Evolutionary conservation across 2,329 filamentous ascomycete genomes (phyloP).

Genomic region (Cercospora nicotianae): DNA sequence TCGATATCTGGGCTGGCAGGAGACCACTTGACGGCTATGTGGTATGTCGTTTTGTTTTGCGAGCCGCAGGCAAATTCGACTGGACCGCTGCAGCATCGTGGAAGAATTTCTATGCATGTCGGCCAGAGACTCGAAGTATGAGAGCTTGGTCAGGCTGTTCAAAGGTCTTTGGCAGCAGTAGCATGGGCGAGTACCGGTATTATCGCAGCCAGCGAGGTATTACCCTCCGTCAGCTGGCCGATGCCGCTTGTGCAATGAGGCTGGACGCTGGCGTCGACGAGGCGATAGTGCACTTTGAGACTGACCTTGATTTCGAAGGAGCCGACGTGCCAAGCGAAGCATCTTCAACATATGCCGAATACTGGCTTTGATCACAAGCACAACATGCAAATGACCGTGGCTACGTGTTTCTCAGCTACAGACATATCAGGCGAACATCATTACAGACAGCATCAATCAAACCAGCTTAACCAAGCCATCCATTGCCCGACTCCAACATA

Average conservation of each 20-base stretch:
- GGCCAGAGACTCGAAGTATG: constrained; percentile 16
- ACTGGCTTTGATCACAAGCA: constrained; percentile 4
- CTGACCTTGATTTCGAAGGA: constrained; percentile 11
- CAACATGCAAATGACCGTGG: background rate
- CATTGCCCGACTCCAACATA: background rate
- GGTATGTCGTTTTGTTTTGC: constrained; percentile 9
- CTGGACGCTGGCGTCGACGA: constrained; percentile 11
- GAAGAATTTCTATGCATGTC: constrained; percentile 15
- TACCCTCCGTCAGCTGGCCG: constrained; percentile 13
- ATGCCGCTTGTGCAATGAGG: constrained; percentile 18
- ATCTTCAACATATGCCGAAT: constrained; percentile 1
- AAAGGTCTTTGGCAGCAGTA: constrained; percentile 16
- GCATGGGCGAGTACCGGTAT: constrained; percentile 10
- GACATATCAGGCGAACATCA: background rate
- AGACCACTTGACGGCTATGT: constrained; percentile 7
- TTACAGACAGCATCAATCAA: background rate
- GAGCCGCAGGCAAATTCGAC: background rate
- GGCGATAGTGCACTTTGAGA: constrained; percentile 19
- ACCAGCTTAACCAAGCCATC: background rate
- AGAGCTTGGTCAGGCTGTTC: constrained; percentile 19
- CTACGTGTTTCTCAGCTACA: background rate
- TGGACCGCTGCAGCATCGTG: constrained; percentile 15
- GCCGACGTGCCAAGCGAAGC: background rate
- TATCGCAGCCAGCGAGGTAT: constrained; percentile 14
- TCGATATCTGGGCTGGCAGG: constrained; percentile 17